Evolutionary conservation across 139 green algal genomes (phyloP).

Genomic region (Chlorella sp.): DNA sequence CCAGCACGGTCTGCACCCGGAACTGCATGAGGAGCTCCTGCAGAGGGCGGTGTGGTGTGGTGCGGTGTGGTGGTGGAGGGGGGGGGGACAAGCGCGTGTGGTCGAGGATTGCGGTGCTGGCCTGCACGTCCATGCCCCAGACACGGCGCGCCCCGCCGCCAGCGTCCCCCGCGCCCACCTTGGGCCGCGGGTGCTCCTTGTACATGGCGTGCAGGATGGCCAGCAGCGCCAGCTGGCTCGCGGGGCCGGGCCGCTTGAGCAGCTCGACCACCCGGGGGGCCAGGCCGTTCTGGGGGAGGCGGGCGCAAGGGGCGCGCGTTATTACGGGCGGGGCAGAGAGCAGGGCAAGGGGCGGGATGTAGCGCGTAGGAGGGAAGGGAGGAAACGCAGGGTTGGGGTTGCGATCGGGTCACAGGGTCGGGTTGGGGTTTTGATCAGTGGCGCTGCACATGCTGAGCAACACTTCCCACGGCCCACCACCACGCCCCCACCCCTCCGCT

Average conservation of each 20-base stretch:
- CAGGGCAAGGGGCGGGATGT: too few species aligned
- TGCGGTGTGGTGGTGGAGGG: not conserved
- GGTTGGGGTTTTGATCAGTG: conserved; percentile 3
- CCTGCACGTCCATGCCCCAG: not conserved
- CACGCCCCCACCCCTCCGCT: not conserved
- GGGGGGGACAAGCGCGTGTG: not conserved
- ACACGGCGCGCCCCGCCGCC: not conserved
- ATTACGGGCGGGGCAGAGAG: too few species aligned
- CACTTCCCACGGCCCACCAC: not conserved
- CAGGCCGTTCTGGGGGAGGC: conserved; percentile 44
- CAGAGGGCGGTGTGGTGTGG: not conserved
- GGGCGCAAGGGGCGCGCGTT: too few species aligned
- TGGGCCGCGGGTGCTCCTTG: conserved; percentile 73
- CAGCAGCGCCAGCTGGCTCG: conserved; percentile 42
- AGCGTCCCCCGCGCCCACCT: conserved; percentile 25
- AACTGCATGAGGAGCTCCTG: conserved; percentile 72
- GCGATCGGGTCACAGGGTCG: too few species aligned
- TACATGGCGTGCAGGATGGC: conserved; percentile 73
- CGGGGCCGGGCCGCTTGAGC: conserved; percentile 34
- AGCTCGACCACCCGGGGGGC: conserved; percentile 41
- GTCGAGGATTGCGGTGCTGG: not conserved
- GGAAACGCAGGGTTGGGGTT: too few species aligned
- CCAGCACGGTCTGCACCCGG: conserved; percentile 53
- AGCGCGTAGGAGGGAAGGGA: too few species aligned
- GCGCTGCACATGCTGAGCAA: not conserved